Evolutionary conservation across 139 green algal species (phyloP).

Genomic region (Auxenochlorella pyrenoidosa): DNA sequence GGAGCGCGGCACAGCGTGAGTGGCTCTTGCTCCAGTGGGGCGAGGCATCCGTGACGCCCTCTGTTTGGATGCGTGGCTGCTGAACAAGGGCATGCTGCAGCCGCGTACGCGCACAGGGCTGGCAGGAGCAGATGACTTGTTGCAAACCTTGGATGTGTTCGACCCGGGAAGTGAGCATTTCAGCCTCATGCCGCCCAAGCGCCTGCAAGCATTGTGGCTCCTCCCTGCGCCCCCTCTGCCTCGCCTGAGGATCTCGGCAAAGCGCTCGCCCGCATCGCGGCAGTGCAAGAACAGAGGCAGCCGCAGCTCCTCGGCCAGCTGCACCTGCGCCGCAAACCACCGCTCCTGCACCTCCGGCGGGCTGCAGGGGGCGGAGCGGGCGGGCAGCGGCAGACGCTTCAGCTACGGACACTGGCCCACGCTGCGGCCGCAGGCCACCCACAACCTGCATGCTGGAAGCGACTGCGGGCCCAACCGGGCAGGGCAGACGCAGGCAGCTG

Average conservation of each 20-base stretch:
- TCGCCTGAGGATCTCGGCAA: conserved; percentile 61
- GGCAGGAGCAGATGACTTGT: no score
- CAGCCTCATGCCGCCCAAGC: neutral
- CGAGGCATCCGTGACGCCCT: neutral
- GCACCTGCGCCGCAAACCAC: conserved; percentile 71
- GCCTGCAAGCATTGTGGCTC: no score
- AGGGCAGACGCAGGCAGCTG: no score
- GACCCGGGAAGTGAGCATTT: no score
- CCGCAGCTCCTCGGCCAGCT: conserved; percentile 66
- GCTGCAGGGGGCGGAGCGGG: neutral
- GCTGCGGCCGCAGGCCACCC: no score
- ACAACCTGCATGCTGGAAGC: no score
- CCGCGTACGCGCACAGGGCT: no score
- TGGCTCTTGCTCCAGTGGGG: no score
- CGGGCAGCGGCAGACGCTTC: neutral
- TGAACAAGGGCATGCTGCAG: no score
- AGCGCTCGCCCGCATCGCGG: conserved; percentile 61
- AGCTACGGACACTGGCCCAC: no score
- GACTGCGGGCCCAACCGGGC: no score
- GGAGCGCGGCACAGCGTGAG: neutral
- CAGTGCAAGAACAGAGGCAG: conserved; percentile 88
- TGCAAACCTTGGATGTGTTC: no score
- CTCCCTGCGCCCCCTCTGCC: neutral
- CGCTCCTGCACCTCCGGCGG: conserved; percentile 72
- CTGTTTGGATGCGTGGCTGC: neutral